A percentile compares a stretch with the other conserved stretches of the same genome.
phyloP scores from a whole-genome alignment of 2,329 filamentous ascomycete genomes.

The Huntiella abstrusa region DNA sequence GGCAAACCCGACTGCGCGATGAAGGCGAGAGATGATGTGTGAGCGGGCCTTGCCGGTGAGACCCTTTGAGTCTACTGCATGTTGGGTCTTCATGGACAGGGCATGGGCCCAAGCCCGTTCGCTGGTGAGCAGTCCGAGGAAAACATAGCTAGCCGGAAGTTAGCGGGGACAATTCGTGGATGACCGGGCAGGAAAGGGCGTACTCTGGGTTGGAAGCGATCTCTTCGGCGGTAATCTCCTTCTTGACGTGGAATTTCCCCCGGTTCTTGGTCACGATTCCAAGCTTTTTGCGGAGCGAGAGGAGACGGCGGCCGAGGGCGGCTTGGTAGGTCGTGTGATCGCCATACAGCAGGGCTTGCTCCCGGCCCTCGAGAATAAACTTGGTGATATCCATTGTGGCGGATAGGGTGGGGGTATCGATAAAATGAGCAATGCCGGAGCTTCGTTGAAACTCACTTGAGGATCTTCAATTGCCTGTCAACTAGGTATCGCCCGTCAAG shows the following conservation, averaged over 20 bases:
- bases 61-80: constrained; percentile 60
- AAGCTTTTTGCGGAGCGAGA: constrained; percentile 69
- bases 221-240: constrained; percentile 52
- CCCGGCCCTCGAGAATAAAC: constrained; percentile 60
- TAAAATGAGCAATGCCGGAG: too few relatives aligned
- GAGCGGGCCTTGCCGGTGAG: constrained; percentile 63
- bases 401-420: too few relatives aligned
- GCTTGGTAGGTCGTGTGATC: constrained; percentile 74
- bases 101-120: constrained; percentile 92
- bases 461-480: too few relatives aligned
- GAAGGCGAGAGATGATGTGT: constrained; percentile 74
- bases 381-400: constrained; percentile 70
- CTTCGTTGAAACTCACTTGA: too few relatives aligned
- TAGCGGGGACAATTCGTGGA: not conserved
- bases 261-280: constrained; percentile 69
- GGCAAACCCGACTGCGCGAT: constrained; percentile 58
- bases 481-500: too few relatives aligned
- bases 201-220: constrained; percentile 62
- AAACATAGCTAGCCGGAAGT: constrained; percentile 39
- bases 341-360: constrained; percentile 69
- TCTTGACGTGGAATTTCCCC: constrained; percentile 62
- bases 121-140: constrained; percentile 65
- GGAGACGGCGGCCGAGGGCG: constrained; percentile 62
- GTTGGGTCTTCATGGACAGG: constrained; percentile 78
- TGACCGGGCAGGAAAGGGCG: constrained; percentile 14